Conservation (phyloP, 2,329 filamentous ascomycete species). For the Penicillium sp. region DNA sequence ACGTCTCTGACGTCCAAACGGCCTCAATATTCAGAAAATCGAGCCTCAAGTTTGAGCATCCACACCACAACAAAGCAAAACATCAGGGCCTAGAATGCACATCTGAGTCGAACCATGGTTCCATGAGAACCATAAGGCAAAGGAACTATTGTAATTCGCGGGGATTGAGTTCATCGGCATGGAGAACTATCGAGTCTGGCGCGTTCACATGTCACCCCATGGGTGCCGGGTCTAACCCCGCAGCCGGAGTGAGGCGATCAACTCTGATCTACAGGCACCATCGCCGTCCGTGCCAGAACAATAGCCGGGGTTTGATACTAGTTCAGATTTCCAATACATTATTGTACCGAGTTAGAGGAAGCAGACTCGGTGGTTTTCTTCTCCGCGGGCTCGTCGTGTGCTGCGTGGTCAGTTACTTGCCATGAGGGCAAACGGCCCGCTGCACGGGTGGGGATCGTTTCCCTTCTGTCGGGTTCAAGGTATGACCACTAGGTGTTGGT, state of each 20-base stretch:
- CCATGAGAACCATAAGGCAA: not conserved
- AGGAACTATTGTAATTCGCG: not conserved
- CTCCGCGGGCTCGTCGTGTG: not conserved
- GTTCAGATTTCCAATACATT: not conserved
- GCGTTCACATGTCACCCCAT: conserved; percentile 8
- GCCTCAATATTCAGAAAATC: conserved; percentile 1
- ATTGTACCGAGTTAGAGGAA: not conserved
- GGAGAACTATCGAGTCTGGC: not conserved
- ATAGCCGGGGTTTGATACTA: conserved; percentile 5
- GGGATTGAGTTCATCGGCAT: not conserved
- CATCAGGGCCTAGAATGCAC: not conserved
- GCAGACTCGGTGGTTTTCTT: not conserved
- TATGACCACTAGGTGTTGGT: not conserved
- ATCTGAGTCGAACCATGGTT: conserved; percentile 7
- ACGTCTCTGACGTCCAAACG: not conserved
- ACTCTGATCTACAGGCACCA: conserved; percentile 23
- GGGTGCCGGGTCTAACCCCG: conserved; percentile 16
- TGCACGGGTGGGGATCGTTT: conserved; percentile 1
- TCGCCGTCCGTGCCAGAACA: conserved; percentile 18
- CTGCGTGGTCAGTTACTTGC: not conserved
- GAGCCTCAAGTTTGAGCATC: conserved; percentile 7
- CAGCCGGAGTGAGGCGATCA: conserved; percentile 11
- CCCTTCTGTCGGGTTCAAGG: conserved; percentile 8
- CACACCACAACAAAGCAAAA: not conserved
- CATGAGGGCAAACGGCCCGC: conserved; percentile 9